phyloP scores from a whole-genome alignment of 1,284 basidiomycete genomes.

The Rhodotorula sp. region DNA sequence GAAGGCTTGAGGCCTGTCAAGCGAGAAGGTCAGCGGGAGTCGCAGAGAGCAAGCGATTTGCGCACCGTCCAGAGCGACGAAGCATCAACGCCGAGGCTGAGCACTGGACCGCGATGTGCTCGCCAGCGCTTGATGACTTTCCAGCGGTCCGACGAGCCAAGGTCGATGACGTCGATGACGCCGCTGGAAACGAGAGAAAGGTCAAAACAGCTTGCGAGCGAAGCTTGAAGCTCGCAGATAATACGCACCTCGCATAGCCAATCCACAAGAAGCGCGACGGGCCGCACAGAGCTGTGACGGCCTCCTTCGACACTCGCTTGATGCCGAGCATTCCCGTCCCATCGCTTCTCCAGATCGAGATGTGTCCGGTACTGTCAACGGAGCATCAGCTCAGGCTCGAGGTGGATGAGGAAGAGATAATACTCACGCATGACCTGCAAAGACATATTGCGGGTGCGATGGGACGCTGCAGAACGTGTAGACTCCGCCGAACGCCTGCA shows the following conservation, averaged over 20 bases:
- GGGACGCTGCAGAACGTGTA: constrained; percentile 75
- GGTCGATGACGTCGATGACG: constrained; percentile 74
- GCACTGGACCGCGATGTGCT: constrained; percentile 71
- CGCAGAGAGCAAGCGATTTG: not conserved
- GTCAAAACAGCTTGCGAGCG: constrained; percentile 52
- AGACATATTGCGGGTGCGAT: constrained; percentile 64
- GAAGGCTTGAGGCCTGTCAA: constrained; percentile 54
- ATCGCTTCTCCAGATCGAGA: constrained; percentile 66
- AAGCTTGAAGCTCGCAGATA: constrained; percentile 63
- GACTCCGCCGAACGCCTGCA: constrained; percentile 62
- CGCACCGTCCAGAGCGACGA: constrained; percentile 65
- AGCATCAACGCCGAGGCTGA: constrained; percentile 68
- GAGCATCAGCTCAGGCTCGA: too few relatives aligned
- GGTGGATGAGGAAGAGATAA: too few relatives aligned
- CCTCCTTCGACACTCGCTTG: constrained; percentile 1
- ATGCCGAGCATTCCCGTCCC: constrained; percentile 45
- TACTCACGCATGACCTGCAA: constrained; percentile 81
- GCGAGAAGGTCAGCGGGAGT: not conserved
- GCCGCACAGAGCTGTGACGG: constrained; percentile 13
- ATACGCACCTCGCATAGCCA: constrained; percentile 64
- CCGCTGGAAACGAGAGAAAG: constrained; percentile 75
- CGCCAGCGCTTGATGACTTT: constrained; percentile 80
- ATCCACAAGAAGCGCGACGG: constrained; percentile 71
- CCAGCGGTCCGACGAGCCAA: constrained; percentile 58
- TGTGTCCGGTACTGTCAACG: constrained; percentile 57